Evolutionary conservation across 805 yeast genomes (phyloP).

Genomic region (Candida vaughaniae): DNA sequence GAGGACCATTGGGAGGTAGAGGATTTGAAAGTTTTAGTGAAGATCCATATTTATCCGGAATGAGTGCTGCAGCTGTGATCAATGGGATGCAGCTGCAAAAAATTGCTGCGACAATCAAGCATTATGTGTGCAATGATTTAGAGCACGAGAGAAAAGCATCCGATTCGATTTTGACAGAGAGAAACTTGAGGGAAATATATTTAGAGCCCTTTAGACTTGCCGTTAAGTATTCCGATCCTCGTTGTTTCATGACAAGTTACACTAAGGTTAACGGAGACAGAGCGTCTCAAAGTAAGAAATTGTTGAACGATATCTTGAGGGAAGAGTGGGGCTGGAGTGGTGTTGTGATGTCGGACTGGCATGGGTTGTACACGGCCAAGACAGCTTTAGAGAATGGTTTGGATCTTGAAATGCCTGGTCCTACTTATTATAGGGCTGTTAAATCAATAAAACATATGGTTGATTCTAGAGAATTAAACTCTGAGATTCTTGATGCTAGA

Average conservation of each 20-base stretch:
- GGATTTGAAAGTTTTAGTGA: conserved; percentile 35
- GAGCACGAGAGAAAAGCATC: conserved; percentile 30
- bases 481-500: conserved; percentile 24
- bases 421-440: conserved; percentile 21
- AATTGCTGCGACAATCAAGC: conserved; percentile 33
- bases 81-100: conserved; percentile 28
- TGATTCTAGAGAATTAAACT: conserved; percentile 23
- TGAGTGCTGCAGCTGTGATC: conserved; percentile 24
- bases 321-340: conserved; percentile 35
- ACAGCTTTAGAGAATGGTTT: conserved; percentile 27
- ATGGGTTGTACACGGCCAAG: conserved; percentile 28
- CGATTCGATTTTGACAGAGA: conserved; percentile 28
- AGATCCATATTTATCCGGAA: conserved; percentile 32
- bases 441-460: conserved; percentile 23
- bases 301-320: conserved; percentile 24
- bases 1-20: conserved; percentile 36
- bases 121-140: conserved; percentile 32
- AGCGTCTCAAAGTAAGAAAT: conserved; percentile 22
- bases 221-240: conserved; percentile 27
- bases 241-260: conserved; percentile 31
- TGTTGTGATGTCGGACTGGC: conserved; percentile 35
- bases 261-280: conserved; percentile 32
- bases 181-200: conserved; percentile 33
- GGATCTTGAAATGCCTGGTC: conserved; percentile 38
- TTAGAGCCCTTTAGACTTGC: conserved; percentile 35